A percentile compares a stretch with the other conserved stretches of the same genome.
phyloP scores from a whole-genome alignment of 2,329 filamentous ascomycete species.

The Fusarium albidum region DNA sequence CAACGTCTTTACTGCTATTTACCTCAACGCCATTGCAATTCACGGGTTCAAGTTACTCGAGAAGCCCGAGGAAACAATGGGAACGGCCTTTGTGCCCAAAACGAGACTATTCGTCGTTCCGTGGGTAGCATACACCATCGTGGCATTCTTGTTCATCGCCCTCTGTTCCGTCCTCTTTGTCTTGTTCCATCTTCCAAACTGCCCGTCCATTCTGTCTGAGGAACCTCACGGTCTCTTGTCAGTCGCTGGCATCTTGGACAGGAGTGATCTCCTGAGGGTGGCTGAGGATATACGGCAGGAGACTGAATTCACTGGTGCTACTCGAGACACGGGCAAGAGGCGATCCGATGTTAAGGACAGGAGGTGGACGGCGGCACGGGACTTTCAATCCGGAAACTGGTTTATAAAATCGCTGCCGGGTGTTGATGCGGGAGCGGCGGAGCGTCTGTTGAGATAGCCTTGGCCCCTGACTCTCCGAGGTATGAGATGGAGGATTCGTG shows the following conservation, averaged over 20 bases:
- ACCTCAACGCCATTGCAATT: conserved; percentile 7
- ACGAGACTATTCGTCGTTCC: conserved; percentile 17
- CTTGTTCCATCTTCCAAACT: not conserved
- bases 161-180: conserved; percentile 1
- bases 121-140: conserved; percentile 16
- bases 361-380: conserved; percentile 9
- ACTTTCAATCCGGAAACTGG: not conserved
- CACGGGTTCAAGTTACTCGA: conserved; percentile 7
- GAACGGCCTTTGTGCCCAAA: conserved; percentile 1
- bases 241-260: conserved; percentile 12
- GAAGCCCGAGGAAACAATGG: not conserved
- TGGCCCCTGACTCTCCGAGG: too few species aligned
- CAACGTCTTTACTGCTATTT: conserved; percentile 14
- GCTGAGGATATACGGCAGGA: conserved; percentile 6
- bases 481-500: too few species aligned
- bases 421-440: not conserved
- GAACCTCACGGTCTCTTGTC: conserved; percentile 18
- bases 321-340: conserved; percentile 3
- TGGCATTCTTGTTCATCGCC: conserved; percentile 9
- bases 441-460: conserved; percentile 8
- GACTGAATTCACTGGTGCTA: not conserved
- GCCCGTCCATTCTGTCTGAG: conserved; percentile 14
- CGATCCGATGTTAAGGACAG: conserved; percentile 6
- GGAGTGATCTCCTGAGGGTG: conserved; percentile 9
- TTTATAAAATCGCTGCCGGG: not conserved